phyloP scores from a whole-genome alignment of 2,329 filamentous ascomycete genomes.

The Blastomyces gilchristii region DNA sequence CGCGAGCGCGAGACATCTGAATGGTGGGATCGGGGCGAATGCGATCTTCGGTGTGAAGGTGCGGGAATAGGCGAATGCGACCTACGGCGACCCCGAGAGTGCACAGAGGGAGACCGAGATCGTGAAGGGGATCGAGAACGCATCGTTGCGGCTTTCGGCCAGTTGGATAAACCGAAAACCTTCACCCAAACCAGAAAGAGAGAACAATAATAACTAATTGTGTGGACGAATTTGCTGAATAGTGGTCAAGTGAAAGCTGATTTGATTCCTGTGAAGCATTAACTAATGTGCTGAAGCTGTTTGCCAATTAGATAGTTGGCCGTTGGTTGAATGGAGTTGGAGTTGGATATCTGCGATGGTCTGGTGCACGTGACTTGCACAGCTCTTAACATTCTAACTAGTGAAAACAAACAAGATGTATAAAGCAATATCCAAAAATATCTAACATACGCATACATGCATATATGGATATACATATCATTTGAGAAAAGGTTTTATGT shows the following conservation, averaged over 20 bases:
- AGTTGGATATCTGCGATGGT: no score
- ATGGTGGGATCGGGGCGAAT: slow-evolving; percentile 18
- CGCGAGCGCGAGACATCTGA: slow-evolving; percentile 22
- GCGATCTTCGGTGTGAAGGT: slow-evolving; percentile 9
- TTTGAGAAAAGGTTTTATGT: background rate
- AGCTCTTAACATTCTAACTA: no score
- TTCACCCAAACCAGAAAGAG: background rate
- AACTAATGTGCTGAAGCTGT: background rate
- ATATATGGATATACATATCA: background rate
- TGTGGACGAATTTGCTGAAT: background rate
- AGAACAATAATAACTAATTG: background rate
- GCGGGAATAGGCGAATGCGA: slow-evolving; percentile 13
- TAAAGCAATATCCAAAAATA: background rate
- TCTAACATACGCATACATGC: background rate
- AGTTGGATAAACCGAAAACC: background rate
- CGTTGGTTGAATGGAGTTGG: background rate
- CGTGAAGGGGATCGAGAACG: slow-evolving; percentile 19
- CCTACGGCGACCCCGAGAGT: slow-evolving; percentile 16
- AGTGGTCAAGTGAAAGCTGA: background rate
- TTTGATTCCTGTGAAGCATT: background rate
- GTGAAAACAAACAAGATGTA: no score
- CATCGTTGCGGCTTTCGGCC: background rate
- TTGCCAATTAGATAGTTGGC: background rate
- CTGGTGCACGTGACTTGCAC: no score
- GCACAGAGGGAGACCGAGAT: slow-evolving; percentile 23